Base-by-base conservation (phyloP, 208 protist genomes). In the Giardia duodenalis region DNA sequence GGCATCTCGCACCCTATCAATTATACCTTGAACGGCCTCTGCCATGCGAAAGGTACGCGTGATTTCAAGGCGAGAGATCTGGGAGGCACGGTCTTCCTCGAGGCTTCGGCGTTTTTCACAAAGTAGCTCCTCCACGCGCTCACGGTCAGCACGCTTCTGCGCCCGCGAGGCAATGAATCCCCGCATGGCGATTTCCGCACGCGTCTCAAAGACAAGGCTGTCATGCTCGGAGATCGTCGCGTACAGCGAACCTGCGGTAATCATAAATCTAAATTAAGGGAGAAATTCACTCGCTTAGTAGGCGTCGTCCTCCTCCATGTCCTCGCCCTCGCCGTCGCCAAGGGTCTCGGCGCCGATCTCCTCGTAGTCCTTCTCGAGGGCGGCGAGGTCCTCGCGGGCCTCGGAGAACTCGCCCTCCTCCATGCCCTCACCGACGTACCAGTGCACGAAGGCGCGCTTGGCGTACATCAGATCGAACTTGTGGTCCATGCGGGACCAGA, bases 361-460 rank as follows among this genome's bases (percentile, higher is more conserved):
- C 91, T 96, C 95, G 93, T 96, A 96, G 92, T 96, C 95, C 93
- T 94, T 94, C 67, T 96, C 95, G 47, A 96, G 94, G 39, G 94
- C 94, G 44, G 93, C 94, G 19, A 96, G 92, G 93, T 96, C 95
- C 91, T 96, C 95, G 45, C 95, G 90, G 3, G 95, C 95, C 92
- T 96, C 95, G 45, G 94, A 93, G 94, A 96, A 96, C 93, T 96
- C 95, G 93, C 94, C 94, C 91, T 96, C 95, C 92, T 96, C 95
- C 95, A 96, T 96, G 93, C 95, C 95, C 92, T 96, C 95, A 90
- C 95, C 95, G 87, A 96, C 95, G 92, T 96, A 96, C 95, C 95
- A 96, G 91, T 96, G 95, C 67, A 96, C 95, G 92, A 96, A 96
- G 45, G 95, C 95, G 67, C 95, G 87, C 93, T 96, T 96, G 88